Evolutionary conservation across 164 flowering plant genomes (phyloP).

Genomic region (Cinnamomum chago): DNA sequence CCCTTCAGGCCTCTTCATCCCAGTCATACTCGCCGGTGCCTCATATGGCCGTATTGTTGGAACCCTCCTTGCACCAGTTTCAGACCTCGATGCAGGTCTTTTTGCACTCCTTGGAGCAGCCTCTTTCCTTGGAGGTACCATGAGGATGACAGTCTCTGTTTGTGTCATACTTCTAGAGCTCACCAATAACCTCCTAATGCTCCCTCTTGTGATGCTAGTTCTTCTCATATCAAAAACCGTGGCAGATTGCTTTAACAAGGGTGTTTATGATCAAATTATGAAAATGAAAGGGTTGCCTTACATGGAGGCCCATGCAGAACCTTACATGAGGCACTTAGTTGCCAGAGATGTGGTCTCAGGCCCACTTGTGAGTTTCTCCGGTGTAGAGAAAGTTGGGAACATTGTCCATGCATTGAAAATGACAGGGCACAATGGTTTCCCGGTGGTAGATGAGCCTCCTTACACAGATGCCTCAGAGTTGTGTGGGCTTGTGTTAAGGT

Average conservation of each 20-base stretch:
- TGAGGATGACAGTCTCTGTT: slow-evolving; percentile 96
- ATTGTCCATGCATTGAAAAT: slow-evolving; percentile 43
- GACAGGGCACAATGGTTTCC: slow-evolving; percentile 82
- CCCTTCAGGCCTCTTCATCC: slow-evolving; percentile 94
- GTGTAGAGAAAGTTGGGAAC: slow-evolving; percentile 77
- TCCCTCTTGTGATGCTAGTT: slow-evolving; percentile 84
- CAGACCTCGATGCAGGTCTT: slow-evolving; percentile 66
- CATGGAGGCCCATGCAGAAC: slow-evolving; percentile 89
- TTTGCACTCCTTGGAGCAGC: slow-evolving; percentile 93
- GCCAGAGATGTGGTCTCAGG: slow-evolving; percentile 84
- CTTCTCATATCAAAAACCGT: slow-evolving; percentile 94
- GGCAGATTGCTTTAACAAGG: slow-evolving; percentile 80
- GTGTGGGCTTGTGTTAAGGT: slow-evolving; percentile 77
- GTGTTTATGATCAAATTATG: slow-evolving; percentile 89
- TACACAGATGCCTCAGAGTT: slow-evolving; percentile 65
- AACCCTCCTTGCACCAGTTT: slow-evolving; percentile 36
- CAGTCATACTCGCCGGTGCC: slow-evolving; percentile 92
- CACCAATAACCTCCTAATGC: slow-evolving; percentile 79
- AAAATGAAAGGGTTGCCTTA: slow-evolving; percentile 86
- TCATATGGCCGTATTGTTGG: slow-evolving; percentile 87
- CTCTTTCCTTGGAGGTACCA: slow-evolving; percentile 91
- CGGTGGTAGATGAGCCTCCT: slow-evolving; percentile 89
- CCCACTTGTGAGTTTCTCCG: slow-evolving; percentile 61
- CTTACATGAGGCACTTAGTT: slow-evolving; percentile 82
- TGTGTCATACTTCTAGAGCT: slow-evolving; percentile 93